A percentile compares a stretch with the other conserved stretches of the same genome.
phyloP scores from a whole-genome alignment of 148 eudicot species.

The Spergularia bocconei region DNA sequence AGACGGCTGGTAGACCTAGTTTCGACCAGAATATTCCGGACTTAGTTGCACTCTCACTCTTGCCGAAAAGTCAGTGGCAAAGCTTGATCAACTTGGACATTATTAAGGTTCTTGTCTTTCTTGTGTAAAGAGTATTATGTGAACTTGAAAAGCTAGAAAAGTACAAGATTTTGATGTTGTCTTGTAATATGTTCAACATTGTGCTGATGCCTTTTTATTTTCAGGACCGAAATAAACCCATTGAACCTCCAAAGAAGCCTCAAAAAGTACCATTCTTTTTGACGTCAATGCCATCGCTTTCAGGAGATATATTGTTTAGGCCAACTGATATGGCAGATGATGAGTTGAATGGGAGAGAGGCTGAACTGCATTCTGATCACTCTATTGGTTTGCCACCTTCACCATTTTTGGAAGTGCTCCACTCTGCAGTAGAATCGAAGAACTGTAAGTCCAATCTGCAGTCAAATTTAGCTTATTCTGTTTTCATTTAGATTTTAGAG shows the following conservation, averaged over 20 bases:
- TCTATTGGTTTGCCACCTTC: constrained; percentile 40
- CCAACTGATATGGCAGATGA: constrained; percentile 45
- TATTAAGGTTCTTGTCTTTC: constrained; percentile 56
- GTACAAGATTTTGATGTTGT: background rate
- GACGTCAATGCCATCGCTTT: constrained; percentile 80
- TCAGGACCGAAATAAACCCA: constrained; percentile 89
- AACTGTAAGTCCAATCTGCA: constrained; percentile 49
- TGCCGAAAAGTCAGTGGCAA: constrained; percentile 99
- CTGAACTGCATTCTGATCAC: constrained; percentile 22
- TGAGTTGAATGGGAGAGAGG: constrained; percentile 33
- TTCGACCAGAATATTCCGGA: constrained; percentile 73
- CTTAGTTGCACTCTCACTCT: constrained; percentile 81
- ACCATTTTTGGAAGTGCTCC: constrained; percentile 58
- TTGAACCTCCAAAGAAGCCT: constrained; percentile 94
- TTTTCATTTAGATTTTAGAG: background rate
- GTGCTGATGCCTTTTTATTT: constrained; percentile 17
- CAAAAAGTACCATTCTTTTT: constrained; percentile 94
- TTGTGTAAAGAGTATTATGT: background rate
- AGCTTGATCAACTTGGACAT: constrained; percentile 92
- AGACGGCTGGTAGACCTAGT: constrained; percentile 17
- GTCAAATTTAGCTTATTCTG: background rate
- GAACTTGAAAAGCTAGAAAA: background rate
- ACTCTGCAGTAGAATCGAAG: constrained; percentile 53
- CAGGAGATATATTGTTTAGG: constrained; percentile 76
- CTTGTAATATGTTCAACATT: background rate